phyloP scores from a whole-genome alignment of 1,139 yeast genomes.

The Suhomyces guaymorum region DNA sequence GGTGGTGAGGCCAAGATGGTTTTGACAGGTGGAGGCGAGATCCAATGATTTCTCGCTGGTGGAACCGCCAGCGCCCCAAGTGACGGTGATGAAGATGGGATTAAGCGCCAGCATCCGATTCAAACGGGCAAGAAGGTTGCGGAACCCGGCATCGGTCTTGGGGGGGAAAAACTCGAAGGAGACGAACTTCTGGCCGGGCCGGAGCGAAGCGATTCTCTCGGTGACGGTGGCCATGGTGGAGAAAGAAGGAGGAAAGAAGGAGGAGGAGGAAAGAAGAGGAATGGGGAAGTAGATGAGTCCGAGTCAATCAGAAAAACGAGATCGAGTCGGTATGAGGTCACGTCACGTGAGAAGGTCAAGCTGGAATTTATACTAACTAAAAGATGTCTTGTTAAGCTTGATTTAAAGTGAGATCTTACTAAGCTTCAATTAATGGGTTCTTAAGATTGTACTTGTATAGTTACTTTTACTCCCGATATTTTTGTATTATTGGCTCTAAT shows the following conservation, averaged over 20 bases:
- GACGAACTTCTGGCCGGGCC: slow-evolving; percentile 60
- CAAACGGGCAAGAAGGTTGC: slow-evolving; percentile 81
- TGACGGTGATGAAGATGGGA: slow-evolving; percentile 86
- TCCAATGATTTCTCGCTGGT: slow-evolving; percentile 86
- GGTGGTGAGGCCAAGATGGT: slow-evolving; percentile 76
- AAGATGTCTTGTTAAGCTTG: no score
- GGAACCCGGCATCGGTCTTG: slow-evolving; percentile 83
- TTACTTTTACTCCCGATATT: no score
- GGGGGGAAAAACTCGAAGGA: slow-evolving; percentile 98
- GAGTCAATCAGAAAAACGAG: no score
- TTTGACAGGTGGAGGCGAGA: slow-evolving; percentile 75
- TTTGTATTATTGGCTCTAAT: no score
- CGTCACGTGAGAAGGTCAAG: no score
- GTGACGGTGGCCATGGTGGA: slow-evolving; percentile 42
- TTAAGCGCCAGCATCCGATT: slow-evolving; percentile 85
- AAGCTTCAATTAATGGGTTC: no score
- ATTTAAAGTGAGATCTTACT: no score
- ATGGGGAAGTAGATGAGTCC: slow-evolving; percentile 4
- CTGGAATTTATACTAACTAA: background rate
- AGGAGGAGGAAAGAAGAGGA: slow-evolving; percentile 1
- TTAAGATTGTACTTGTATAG: no score
- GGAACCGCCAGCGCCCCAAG: slow-evolving; percentile 99
- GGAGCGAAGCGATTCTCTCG: slow-evolving; percentile 54
- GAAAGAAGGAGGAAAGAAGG: background rate
- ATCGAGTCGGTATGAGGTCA: no score